Conservation (phyloP, 78 protist species). For the Monosiga brevicollis region DNA sequence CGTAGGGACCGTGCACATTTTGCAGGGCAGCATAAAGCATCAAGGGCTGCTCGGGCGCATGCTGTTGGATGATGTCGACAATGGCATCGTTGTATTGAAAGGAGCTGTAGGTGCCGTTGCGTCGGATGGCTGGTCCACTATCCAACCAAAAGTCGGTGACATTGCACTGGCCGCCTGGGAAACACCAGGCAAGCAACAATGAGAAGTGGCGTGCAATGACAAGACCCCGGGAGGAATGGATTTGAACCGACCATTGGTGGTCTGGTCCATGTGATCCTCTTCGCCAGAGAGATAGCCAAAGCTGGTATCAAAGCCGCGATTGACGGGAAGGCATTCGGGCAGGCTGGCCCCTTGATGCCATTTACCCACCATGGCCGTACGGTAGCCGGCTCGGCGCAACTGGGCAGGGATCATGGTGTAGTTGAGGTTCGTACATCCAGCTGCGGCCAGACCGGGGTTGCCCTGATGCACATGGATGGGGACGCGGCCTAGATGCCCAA, state of each 20-base stretch:
- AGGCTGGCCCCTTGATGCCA: slow-evolving; percentile 5
- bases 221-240: too few species aligned
- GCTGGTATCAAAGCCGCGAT: slow-evolving; percentile 7
- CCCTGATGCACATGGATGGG: background rate
- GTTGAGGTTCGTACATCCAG: background rate
- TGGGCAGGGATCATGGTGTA: background rate
- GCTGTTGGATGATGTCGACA: background rate
- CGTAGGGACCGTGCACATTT: background rate
- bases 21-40: background rate
- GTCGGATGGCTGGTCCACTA: background rate
- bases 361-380: slow-evolving; percentile 4
- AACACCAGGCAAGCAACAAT: too few species aligned
- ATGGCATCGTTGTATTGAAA: background rate
- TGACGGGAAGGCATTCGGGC: background rate
- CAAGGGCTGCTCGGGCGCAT: background rate
- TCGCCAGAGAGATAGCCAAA: slow-evolving; percentile 8
- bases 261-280: background rate
- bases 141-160: slow-evolving; percentile 13
- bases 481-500: too few species aligned
- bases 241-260: background rate
- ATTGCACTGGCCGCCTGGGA: too few species aligned
- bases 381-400: background rate
- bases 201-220: too few species aligned
- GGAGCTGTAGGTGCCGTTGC: background rate
- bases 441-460: background rate